Evolutionary conservation across 805 yeast species (phyloP).

Genomic region (Saturnispora mendoncae): DNA sequence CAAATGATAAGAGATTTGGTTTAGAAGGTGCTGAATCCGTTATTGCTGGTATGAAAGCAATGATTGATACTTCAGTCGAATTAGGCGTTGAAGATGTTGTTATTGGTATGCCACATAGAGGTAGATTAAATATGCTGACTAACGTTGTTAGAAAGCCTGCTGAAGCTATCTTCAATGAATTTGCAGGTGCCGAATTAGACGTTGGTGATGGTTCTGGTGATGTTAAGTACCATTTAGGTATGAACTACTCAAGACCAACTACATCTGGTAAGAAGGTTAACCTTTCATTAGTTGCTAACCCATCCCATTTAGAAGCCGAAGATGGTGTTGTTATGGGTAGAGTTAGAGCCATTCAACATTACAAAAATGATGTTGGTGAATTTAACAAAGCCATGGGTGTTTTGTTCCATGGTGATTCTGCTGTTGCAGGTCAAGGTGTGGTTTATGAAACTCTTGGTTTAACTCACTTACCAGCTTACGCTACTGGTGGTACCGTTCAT

Average conservation of each 20-base stretch:
- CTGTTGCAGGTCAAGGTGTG: slow-evolving; percentile 98
- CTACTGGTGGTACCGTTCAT: slow-evolving; percentile 98
- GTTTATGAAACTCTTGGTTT: slow-evolving; percentile 98
- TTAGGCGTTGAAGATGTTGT: slow-evolving; percentile 91
- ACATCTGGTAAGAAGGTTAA: slow-evolving; percentile 95
- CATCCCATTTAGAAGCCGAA: slow-evolving; percentile 98
- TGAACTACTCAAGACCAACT: slow-evolving; percentile 98
- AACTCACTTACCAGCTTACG: slow-evolving; percentile 83
- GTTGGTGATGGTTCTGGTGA: slow-evolving; percentile 98
- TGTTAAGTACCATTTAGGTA: slow-evolving; percentile 97
- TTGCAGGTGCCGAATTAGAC: slow-evolving; percentile 72
- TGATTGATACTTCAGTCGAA: slow-evolving; percentile 89
- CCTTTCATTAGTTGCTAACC: slow-evolving; percentile 94
- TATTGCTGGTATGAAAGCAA: slow-evolving; percentile 93
- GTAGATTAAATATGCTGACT: slow-evolving; percentile 94
- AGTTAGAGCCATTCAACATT: slow-evolving; percentile 91
- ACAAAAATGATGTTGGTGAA: slow-evolving; percentile 76
- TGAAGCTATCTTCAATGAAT: slow-evolving; percentile 94
- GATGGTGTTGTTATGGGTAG: slow-evolving; percentile 98
- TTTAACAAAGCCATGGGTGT: slow-evolving; percentile 85
- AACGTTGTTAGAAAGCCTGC: slow-evolving; percentile 98
- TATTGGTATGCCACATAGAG: slow-evolving; percentile 99
- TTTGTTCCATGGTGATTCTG: slow-evolving; percentile 97
- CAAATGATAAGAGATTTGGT: slow-evolving; percentile 97
- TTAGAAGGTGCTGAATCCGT: slow-evolving; percentile 97